These are phyloP conservation scores for Cercospora canescens DNA, from an alignment of 2,329 filamentous ascomycete genomes.

Conservation along the genomic window DNA sequence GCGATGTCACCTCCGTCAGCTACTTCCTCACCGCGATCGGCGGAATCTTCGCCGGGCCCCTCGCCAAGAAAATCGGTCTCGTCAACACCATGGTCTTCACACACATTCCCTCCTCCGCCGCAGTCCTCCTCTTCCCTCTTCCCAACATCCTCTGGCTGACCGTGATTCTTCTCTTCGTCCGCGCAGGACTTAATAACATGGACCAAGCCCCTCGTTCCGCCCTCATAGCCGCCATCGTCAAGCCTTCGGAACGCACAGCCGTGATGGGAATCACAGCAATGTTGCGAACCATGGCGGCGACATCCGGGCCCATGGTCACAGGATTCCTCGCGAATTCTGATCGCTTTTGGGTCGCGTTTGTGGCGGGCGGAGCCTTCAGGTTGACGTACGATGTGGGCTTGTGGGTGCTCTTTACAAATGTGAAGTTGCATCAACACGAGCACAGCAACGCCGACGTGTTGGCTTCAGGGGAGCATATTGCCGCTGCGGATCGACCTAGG, in stretches of 20 bases:
- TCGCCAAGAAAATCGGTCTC: constrained; percentile 63
- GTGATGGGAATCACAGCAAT: constrained; percentile 69
- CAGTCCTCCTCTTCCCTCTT: constrained; percentile 61
- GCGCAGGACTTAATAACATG: constrained; percentile 66
- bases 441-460: background rate
- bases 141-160: constrained; percentile 54
- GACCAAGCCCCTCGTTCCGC: constrained; percentile 67
- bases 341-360: constrained; percentile 63
- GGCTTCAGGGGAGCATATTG: background rate
- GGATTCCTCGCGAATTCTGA: constrained; percentile 55
- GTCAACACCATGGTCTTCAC: constrained; percentile 66
- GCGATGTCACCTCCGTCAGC: constrained; percentile 54
- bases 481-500: background rate
- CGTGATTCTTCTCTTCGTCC: constrained; percentile 57
- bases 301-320: constrained; percentile 55
- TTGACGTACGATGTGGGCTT: constrained; percentile 61
- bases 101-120: constrained; percentile 59
- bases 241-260: constrained; percentile 64
- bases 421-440: constrained; percentile 45
- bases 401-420: constrained; percentile 60
- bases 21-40: constrained; percentile 44
- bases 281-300: constrained; percentile 60
- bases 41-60: constrained; percentile 57
- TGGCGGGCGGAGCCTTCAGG: constrained; percentile 55
- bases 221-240: constrained; percentile 67